Percentiles rank a stretch among this genome's conserved stretches.
phyloP scores from a whole-genome alignment of 2,329 filamentous ascomycete genomes.

The Ophiostoma sp. region DNA sequence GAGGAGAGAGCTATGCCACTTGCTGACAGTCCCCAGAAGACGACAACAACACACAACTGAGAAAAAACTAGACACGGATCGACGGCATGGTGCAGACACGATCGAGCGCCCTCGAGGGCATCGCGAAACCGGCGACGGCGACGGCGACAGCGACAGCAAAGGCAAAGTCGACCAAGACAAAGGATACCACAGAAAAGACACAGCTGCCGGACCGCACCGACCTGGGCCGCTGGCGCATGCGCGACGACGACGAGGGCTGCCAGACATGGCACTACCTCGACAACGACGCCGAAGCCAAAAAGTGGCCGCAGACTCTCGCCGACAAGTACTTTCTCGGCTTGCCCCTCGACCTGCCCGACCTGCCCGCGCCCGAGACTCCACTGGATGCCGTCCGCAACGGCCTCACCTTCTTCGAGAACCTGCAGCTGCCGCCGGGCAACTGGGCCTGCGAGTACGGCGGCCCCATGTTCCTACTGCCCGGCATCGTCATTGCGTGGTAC shows the following conservation, averaged over 20 bases:
- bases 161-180: slow-evolving; percentile 25
- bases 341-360: slow-evolving; percentile 66
- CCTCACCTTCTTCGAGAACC: slow-evolving; percentile 78
- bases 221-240: slow-evolving; percentile 74
- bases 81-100: slow-evolving; percentile 24
- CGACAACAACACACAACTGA: background rate
- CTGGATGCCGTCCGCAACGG: slow-evolving; percentile 77
- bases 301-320: slow-evolving; percentile 82
- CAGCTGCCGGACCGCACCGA: slow-evolving; percentile 58
- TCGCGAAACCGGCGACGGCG: slow-evolving; percentile 15
- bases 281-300: slow-evolving; percentile 61
- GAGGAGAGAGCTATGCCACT: background rate
- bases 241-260: slow-evolving; percentile 74
- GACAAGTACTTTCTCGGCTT: slow-evolving; percentile 86
- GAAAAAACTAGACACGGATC: background rate
- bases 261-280: slow-evolving; percentile 93
- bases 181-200: slow-evolving; percentile 1
- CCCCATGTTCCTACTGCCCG: slow-evolving; percentile 90
- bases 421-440: slow-evolving; percentile 83
- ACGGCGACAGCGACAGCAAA: slow-evolving; percentile 28
- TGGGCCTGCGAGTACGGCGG: slow-evolving; percentile 98
- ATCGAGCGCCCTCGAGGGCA: slow-evolving; percentile 33
- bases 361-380: slow-evolving; percentile 65
- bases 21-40: background rate
- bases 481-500: slow-evolving; percentile 80